A percentile compares a stretch with the other conserved stretches of the same genome.
Conservation (phyloP, 1,284 basidiomycete genomes). For the Puccinia novopanici region DNA sequence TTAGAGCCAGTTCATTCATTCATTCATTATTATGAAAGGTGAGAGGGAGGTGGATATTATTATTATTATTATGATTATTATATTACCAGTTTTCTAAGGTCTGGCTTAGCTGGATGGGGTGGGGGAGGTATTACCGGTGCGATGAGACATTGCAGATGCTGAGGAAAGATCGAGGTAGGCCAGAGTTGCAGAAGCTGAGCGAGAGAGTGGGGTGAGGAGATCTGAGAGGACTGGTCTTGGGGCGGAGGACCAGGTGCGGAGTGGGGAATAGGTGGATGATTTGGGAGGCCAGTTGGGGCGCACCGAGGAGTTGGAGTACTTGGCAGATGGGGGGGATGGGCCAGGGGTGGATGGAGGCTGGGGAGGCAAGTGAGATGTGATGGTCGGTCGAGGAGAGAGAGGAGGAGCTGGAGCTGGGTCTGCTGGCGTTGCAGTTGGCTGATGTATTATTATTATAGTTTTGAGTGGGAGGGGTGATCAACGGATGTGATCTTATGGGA, state of each 20-base stretch:
- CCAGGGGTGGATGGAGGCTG: neutral
- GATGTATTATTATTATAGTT: no score
- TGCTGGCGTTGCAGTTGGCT: no score
- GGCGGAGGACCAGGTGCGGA: slow-evolving; percentile 18
- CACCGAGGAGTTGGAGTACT: neutral
- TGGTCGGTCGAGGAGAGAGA: neutral
- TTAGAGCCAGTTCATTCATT: neutral
- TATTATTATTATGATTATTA: no score
- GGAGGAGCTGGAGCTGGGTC: no score
- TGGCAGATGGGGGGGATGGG: slow-evolving; percentile 21
- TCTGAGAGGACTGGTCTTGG: neutral
- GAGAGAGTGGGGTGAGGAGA: neutral
- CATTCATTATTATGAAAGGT: neutral
- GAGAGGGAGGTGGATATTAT: neutral
- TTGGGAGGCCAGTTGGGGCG: slow-evolving; percentile 3
- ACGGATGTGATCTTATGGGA: no score
- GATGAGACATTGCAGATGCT: neutral
- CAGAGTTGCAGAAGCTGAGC: neutral
- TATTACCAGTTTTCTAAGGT: neutral
- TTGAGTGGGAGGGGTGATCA: no score
- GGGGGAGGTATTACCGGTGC: neutral
- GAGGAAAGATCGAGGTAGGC: slow-evolving; percentile 27
- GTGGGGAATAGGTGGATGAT: slow-evolving; percentile 16
- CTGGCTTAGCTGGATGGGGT: neutral
- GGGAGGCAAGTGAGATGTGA: neutral